Evolutionary conservation across 495 filamentous ascomycete genomes (phyloP), one percentile per base, ranked within the genome.

Genomic region (Hypoxylon perforatum): DNA sequence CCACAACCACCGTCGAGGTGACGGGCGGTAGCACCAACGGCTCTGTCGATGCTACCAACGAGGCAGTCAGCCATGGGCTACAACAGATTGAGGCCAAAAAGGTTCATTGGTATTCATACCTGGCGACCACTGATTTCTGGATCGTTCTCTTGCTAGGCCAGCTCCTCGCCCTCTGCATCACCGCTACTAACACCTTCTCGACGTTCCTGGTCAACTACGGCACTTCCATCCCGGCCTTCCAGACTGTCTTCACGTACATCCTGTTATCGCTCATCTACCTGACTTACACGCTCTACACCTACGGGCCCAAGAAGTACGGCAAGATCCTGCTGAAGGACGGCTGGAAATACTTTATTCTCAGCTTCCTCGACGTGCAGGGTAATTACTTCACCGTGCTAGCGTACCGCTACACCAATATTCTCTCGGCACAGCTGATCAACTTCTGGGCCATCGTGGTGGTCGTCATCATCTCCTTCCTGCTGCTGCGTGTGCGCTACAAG

Each of bases 401-500:
- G 38, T 98, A 97, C 82, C 85, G 91, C 23, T 96, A 97, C 78
- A 96, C 93, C 48, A 95, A 88, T 72, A 90, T 94, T 75, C 86
- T 95, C 28, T 95, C 91, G 52, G 93, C 92, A 8, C 94, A 97
- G 79, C 84, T 99, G 30, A 93, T 99, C 78, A 97, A 97, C 83
- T 98, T 99, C 85, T 99, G 95, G 94, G 90, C 94, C 67, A 99
- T 99, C 62, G 92, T 94, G 17, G 88, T 95, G 57, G 95, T 99
- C 23, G 93, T 98, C 22, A 73, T 90, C 61, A 77, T 97, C 69
- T 97, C 94, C 8, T 91, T 94, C 78, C 46, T 88, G 44, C 82
- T 97, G 73, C 85, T 99, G 21, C 81, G 81, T 35, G 95, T 99
- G 21, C 92, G 95, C 54, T 99, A 99, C 81, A 91, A 92, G 76